Base-by-base conservation (phyloP, 768 basidiomycete genomes). In the Hemileccinum impolitum region DNA sequence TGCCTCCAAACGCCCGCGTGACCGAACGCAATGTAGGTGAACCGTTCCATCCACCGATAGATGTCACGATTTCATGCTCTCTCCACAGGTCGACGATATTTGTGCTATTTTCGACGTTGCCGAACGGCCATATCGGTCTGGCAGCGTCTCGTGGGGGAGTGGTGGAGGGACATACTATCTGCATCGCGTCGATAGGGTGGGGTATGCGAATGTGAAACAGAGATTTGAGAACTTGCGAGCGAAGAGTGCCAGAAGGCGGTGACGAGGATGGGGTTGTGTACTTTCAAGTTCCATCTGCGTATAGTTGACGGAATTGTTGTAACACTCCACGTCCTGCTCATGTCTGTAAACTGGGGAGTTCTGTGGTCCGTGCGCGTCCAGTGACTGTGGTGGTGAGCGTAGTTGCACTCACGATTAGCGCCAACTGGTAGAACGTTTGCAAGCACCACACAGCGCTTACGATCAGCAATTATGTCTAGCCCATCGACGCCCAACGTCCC, bases 61-160 rank as follows among this genome's bases (percentile, higher is more conserved):
- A 19, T 38, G 34, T 12, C 28, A 17, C 21, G 26, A 45, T 47
- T 30, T 17, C 43, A 17, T 28, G 38, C 10, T n/a, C 30, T 28
- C 15, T 45, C 9, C 30, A 5, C 55, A 88, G 85, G 77, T 85
- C 37, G 81, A 87, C 62, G 87, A 90, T 52, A 88, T 92, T 44
- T 81, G 82, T 50, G 80, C 87, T 9, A 93, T 94, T 48, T 87
- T 94, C 63, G 82, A 87, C 43, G 85, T 90, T 8, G 78, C 77
- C 31, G 84, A 86, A 62, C 74, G 75, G 23, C 69, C 74, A 12
- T 92, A 88, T 62, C 76, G 75, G 47, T 80, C 83, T 3, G 89
- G 87, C 17, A 80, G 81, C 47, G 90, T 92, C 31, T 91, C 89
- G 4, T 93, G 90, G 90, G 87, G 81, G 12, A 81, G 79, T 49